Evolutionary conservation across 306 rosid species (phyloP), one percentile per base, ranked within the genome.

Genomic region (Cicer pinnatifidum): DNA sequence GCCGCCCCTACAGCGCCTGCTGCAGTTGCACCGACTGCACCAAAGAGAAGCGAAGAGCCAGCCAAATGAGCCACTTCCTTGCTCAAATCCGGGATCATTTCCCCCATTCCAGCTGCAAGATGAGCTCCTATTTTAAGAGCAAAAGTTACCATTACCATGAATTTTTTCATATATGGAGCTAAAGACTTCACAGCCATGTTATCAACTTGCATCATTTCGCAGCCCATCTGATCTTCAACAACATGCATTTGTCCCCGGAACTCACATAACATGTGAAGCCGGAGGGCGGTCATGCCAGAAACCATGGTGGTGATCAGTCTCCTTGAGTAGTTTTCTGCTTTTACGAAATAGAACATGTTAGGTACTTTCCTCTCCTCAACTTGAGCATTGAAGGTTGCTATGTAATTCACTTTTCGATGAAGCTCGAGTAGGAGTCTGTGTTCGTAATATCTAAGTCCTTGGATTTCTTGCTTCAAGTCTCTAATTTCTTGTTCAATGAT

Each of bases 111-210:
- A 17, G 88, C 91, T 2, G 96, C 99, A 71, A 91, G 71, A 64
- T 94, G 99, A n/a, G 99, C 99, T 81, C 97, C 97, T 54, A 94
- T 91, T 81, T 88, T 94, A 41, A 94, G 95, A 69, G 97, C 92
- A 47, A 94, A 87, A 28, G 96, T 94, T 52, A 94, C 72, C 67
- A 94, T 62, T 69, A 84, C 90, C 99, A 94, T 91, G 81, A 94
- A 94, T 83, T 87, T 87, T 59, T 91, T 89, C 84, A 88, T 85
- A 82, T 94, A 90, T 53, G 99, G 99, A 57, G 99, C 97, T 77
- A 94, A 82, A 68, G 82, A 57, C 87, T 83, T 87, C 37, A 91
- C 89, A 3, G 97, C 86, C 45, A 58, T 72, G 75, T 94, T 94
- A 61, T 94, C 97, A 35, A 94, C 93, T 80, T 88, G 95, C 96